These are phyloP conservation scores for Acacia acuminata DNA, from an alignment of 306 rosid species.

Conservation along the genomic window DNA sequence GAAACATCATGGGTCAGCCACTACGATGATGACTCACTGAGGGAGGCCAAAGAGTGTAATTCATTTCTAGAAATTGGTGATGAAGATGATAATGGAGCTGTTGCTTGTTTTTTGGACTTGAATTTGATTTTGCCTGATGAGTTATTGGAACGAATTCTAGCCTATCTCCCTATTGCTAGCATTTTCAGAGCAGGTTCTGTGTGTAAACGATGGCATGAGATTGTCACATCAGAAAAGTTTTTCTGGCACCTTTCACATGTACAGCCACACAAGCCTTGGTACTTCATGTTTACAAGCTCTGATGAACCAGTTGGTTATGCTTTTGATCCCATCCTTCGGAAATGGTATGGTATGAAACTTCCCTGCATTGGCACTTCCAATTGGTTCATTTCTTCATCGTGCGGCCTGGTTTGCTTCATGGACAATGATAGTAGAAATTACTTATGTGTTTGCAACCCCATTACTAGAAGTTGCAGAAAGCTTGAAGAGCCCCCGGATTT, in stretches of 20 bases:
- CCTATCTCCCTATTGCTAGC: slow-evolving; percentile 83
- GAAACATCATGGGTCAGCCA: slow-evolving; percentile 77
- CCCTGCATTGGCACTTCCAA: slow-evolving; percentile 63
- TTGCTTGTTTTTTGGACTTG: slow-evolving; percentile 47
- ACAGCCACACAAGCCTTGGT: slow-evolving; percentile 80
- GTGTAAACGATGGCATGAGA: slow-evolving; percentile 77
- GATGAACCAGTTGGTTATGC: slow-evolving; percentile 75
- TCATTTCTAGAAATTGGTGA: slow-evolving; percentile 51
- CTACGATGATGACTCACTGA: slow-evolving; percentile 45
- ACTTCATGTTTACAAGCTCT: slow-evolving; percentile 85
- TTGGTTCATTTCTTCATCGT: slow-evolving; percentile 67
- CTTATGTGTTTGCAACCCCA: slow-evolving; percentile 77
- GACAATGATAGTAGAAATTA: slow-evolving; percentile 66
- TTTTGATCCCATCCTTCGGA: slow-evolving; percentile 75
- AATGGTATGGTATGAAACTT: slow-evolving; percentile 81
- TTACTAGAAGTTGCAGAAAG: slow-evolving; percentile 50
- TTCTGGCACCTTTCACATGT: slow-evolving; percentile 62
- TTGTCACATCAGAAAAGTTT: slow-evolving; percentile 67
- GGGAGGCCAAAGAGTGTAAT: slow-evolving; percentile 46
- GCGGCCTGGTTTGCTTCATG: slow-evolving; percentile 85
- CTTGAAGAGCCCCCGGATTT: slow-evolving; percentile 70
- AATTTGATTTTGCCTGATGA: slow-evolving; percentile 73
- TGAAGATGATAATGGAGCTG: slow-evolving; percentile 55
- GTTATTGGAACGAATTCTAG: slow-evolving; percentile 78
- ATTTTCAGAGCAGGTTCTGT: slow-evolving; percentile 78